phyloP scores from a whole-genome alignment of 2,329 filamentous ascomycete genomes.

The Paraconiothyrium sp. region DNA sequence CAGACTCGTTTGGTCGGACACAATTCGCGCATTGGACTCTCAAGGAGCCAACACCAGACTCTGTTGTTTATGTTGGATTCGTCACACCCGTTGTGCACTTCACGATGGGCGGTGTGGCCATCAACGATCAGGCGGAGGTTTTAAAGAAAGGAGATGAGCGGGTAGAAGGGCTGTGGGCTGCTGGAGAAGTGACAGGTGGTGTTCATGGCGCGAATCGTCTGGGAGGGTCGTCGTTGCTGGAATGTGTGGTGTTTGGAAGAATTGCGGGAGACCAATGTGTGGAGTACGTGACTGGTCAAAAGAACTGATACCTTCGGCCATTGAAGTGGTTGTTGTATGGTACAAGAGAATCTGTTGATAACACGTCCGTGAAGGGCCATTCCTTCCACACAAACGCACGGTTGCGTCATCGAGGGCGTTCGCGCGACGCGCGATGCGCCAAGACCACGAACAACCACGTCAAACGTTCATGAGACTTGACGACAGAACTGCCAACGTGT shows the following conservation, averaged over 20 bases:
- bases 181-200: conserved; percentile 72
- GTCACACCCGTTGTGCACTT: conserved; percentile 73
- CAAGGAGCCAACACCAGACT: conserved; percentile 58
- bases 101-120: conserved; percentile 71
- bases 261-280: conserved; percentile 58
- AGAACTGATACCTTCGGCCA: not conserved
- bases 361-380: not conserved
- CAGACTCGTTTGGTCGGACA: conserved; percentile 60
- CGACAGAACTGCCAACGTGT: conserved; percentile 11
- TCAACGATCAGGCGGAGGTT: conserved; percentile 64
- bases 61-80: conserved; percentile 65
- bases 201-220: conserved; percentile 71
- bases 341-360: too few relatives aligned
- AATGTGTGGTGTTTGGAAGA: conserved; percentile 71
- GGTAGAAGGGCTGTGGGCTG: conserved; percentile 68
- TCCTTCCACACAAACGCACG: not conserved
- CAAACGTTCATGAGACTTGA: conserved; percentile 26
- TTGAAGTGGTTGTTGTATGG: too few relatives aligned
- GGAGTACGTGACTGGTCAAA: conserved; percentile 15
- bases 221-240: conserved; percentile 68
- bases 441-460: conserved; percentile 16
- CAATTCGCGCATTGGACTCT: conserved; percentile 67
- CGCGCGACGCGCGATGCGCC: conserved; percentile 15
- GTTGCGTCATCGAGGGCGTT: conserved; percentile 14
- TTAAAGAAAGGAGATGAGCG: conserved; percentile 54